Percentiles rank a stretch among this genome's conserved stretches.
Evolutionary conservation across 768 basidiomycete genomes (phyloP).

Genomic region (Leccinum subtestaceum): DNA sequence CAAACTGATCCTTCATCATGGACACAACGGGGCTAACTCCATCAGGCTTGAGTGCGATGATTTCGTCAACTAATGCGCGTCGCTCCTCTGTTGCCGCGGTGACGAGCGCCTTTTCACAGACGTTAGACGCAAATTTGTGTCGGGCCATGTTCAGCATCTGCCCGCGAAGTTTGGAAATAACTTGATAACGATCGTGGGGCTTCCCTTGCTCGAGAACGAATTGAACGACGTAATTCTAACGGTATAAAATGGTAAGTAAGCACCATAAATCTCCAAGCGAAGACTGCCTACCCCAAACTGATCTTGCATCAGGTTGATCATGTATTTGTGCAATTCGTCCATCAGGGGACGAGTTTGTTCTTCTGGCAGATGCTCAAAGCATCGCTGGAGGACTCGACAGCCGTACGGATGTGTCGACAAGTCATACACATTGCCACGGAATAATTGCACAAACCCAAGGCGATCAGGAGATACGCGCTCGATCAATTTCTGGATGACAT

Average conservation of each 20-base stretch:
- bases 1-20: conserved; percentile 86
- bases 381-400: conserved; percentile 91
- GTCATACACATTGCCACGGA: conserved; percentile 75
- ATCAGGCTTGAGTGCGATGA: conserved; percentile 63
- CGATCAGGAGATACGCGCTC: conserved; percentile 76
- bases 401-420: conserved; percentile 89
- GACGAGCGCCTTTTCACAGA: conserved; percentile 85
- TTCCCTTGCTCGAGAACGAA: conserved; percentile 84
- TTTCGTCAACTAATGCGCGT: conserved; percentile 72
- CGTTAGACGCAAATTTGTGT: conserved; percentile 95
- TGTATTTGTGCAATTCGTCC: conserved; percentile 76
- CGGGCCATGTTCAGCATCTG: conserved; percentile 77
- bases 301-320: conserved; percentile 77
- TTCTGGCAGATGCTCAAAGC: conserved; percentile 79
- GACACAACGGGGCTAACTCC: conserved; percentile 65
- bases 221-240: conserved; percentile 92
- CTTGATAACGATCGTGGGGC: conserved; percentile 60
- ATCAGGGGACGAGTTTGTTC: conserved; percentile 67
- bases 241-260: conserved; percentile 7
- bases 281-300: conserved; percentile 76
- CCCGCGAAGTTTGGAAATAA: conserved; percentile 69
- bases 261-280: background rate
- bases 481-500: conserved; percentile 91
- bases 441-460: conserved; percentile 69
- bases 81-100: conserved; percentile 65